Evolutionary conservation across 257 asterid genomes (phyloP), one percentile per base, ranked within the genome.

Genomic region (Solanum phureja): DNA sequence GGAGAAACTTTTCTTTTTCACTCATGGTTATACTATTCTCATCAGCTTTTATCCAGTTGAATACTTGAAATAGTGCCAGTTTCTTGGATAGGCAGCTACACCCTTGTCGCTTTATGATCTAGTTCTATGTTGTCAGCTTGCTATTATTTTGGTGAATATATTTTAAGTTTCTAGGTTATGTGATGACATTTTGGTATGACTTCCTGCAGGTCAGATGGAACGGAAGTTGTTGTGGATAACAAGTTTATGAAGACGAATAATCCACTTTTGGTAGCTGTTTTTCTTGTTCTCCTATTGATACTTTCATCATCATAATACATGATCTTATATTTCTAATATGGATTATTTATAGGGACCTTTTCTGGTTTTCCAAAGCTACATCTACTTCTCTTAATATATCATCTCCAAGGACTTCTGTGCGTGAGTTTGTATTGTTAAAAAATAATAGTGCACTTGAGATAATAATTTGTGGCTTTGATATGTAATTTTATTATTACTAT

Each of bases 161-260:
- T 64, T 77, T 23, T 19, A 40, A n/a, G 33, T 66, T 87, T 40
- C 23, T 72, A 3, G 3, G 71, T 5, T 23, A 56, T 7, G 27
- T 42, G 84, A 14, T 40, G 66, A 24, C 64, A 86, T 52, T 27
- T 85, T 82, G 85, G 85, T 72, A 19, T 87, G 83, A 71, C 88
- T 90, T 86, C 34, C 64, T 88, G 18, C 84, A 96, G 99, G 94
- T 90, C 96, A 83, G 98, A 96, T 87, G 99, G 99, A 84, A 94
- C 89, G 88, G 96, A 92, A 90, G 93, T 94, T 49, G 91, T 90
- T 6, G 98, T 96, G 93, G 98, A 95, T 85, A 96, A 95, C 95
- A 95, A 94, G 87, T 96, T 92, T 89, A 93, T 96, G 90, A 96
- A 96, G 92, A 93, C 94, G 27, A 91, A 96, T 89, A 88, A 94